Evolutionary conservation across 2,329 filamentous ascomycete genomes (phyloP), one percentile per base, ranked within the genome.

Genomic region (Truncatella angustata): DNA sequence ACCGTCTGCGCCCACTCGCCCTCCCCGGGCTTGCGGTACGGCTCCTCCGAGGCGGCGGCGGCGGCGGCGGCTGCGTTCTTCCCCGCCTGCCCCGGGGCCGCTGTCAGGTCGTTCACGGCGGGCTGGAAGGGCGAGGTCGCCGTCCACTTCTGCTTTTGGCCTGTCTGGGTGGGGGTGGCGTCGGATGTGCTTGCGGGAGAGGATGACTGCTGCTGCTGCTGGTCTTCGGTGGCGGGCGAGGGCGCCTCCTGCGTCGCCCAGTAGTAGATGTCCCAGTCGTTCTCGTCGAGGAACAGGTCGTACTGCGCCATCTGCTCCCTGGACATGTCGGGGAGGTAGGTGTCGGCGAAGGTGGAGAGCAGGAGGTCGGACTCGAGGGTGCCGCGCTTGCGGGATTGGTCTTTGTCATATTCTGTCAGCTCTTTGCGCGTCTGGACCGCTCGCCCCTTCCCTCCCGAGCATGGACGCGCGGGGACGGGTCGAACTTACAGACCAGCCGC

Each of bases 211-310:
- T 59, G 52, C 3, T 57, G 51, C 20, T 54, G 37, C 5, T 51
- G 53, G 16, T 58, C 50, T 37, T 60, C 51, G 51, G 52, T 39
- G 26, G 81, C 78, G 5, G 80, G 80, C 1, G 78, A 74, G 4
- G 81, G 73, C 11, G 86, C 79, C 61, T 91, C 85, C 72, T 99
- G 94, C 14, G 94, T 99, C 3, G 90, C 91, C 94, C 94, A 99
- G 80, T 99, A 99, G 79, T 99, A 99, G 56, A 99, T 97, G 70
- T 99, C 94, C 94, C 94, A 99, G 76, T 99, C 94, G 72, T 99
- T 99, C 75, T 99, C 94, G 72, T 99, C 94, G 52, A 99, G 85
- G 77, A 99, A 95, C 24, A 81, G 76, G 70, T 97, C 93, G 76
- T 94, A 97, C 71, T 96, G 84, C 62, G 82, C 73, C 61, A 97